A percentile compares a stretch with the other conserved stretches of the same genome.
Evolutionary conservation across 2,329 filamentous ascomycete species (phyloP).

Genomic region (Trichoderma polysporum): DNA sequence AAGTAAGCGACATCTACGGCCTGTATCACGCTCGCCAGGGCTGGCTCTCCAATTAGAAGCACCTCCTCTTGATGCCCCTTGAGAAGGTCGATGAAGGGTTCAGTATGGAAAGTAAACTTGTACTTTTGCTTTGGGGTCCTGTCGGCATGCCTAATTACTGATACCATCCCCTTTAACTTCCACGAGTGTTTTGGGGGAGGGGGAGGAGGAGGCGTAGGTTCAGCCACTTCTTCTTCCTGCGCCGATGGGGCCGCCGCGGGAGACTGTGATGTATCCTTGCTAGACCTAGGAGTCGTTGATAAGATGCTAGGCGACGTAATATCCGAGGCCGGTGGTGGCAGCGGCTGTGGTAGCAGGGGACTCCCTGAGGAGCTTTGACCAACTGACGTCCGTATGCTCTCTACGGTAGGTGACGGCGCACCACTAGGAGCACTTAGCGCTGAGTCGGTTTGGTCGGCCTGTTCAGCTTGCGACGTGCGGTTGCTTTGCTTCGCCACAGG

Average conservation of each 20-base stretch:
- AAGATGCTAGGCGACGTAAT: slow-evolving; percentile 28
- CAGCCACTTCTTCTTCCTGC: slow-evolving; percentile 35
- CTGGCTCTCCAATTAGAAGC: slow-evolving; percentile 85
- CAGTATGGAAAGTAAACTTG: slow-evolving; percentile 98
- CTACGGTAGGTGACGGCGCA: slow-evolving; percentile 35
- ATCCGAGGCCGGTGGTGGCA: slow-evolving; percentile 37
- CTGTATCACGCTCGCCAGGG: slow-evolving; percentile 81
- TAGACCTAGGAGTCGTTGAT: slow-evolving; percentile 39
- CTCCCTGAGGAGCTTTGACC: slow-evolving; percentile 39
- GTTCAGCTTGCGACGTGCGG: slow-evolving; percentile 26
- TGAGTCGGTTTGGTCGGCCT: slow-evolving; percentile 29
- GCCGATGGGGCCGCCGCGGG: slow-evolving; percentile 16
- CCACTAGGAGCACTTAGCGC: slow-evolving; percentile 29
- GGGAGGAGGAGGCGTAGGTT: slow-evolving; percentile 45
- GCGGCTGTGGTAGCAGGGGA: slow-evolving; percentile 37
- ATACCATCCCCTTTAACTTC: slow-evolving; percentile 97
- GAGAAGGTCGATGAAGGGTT: slow-evolving; percentile 90
- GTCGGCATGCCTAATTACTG: slow-evolving; percentile 93
- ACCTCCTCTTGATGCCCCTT: slow-evolving; percentile 97
- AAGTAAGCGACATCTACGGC: slow-evolving; percentile 80
- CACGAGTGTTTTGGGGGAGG: slow-evolving; percentile 86
- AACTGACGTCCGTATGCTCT: slow-evolving; percentile 35
- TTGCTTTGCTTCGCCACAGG: slow-evolving; percentile 33
- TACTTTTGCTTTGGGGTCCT: slow-evolving; percentile 98
- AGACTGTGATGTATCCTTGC: slow-evolving; percentile 34